Base-by-base conservation (phyloP, 352 stramenopile genomes). In the Phytopythium cucurbitacearum region DNA sequence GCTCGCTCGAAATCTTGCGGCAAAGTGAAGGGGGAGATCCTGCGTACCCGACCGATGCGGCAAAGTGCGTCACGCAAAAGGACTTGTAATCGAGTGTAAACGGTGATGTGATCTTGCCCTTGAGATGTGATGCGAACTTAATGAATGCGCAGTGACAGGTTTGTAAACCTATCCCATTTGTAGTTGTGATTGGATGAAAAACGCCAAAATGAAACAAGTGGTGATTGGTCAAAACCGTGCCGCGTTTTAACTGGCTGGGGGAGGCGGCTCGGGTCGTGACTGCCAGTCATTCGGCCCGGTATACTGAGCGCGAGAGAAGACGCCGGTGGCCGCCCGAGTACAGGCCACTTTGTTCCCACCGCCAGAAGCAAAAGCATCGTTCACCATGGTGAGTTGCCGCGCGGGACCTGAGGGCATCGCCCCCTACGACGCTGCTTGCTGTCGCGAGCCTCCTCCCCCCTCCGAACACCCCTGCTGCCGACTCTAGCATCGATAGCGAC, bases 291-390 rank as follows among this genome's bases (percentile, higher is more conserved):
- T 90, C 88, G 57, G 45, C 67, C 44, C 44, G 32, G 37, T 49
- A 89, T 89, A 87, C 48, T 87, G 52, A 76, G 72, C 11, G n/a
- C 62, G 84, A 88, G 74, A 74, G 64, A 76, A 34, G 41, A 55
- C 46, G 41, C 41, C 53, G 62, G 69, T 70, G 59, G 67, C 64
- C 69, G 56, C 50, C 40, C 54, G 53, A 56, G 53, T 57, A 60
- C 66, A 56, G 37, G 65, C 70, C 76, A 87, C 69, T 86, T 86
- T 85, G 70, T 83, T 85, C 75, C 73, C 79, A 87, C 67, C 58
- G 71, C 72, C 71, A 86, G 69, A 82, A 89, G 79, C 70, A 89
- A 89, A 89, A 89, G 79, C 79, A 89, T 82, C 73, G 80, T 75
- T 76, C 70, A 86, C 76, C 76, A 89, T 89, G 79, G 79, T 89